Conservation (phyloP, 257 asterid genomes). For the Primulina tabacum region DNA sequence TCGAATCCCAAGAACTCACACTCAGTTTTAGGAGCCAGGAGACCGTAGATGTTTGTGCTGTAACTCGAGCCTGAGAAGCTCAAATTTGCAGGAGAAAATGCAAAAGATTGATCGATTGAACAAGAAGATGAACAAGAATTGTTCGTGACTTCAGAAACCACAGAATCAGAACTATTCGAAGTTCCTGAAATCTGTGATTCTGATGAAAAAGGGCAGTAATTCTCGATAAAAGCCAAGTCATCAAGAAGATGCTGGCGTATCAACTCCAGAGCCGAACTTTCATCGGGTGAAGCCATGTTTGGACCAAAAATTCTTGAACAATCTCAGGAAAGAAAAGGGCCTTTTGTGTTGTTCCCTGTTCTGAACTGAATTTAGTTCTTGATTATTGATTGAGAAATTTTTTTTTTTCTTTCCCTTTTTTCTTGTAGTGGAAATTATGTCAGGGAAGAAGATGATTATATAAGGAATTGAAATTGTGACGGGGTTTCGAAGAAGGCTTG, state of each 20-base stretch:
- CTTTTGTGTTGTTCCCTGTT: not conserved
- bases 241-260: conserved; percentile 75
- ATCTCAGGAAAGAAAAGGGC: not conserved
- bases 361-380: not conserved
- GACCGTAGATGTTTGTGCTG: conserved; percentile 1
- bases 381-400: not conserved
- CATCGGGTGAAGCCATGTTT: conserved; percentile 50
- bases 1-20: conserved; percentile 32
- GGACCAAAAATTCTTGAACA: not conserved
- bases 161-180: conserved; percentile 37
- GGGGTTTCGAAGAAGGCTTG: conserved; percentile 31
- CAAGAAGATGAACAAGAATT: conserved; percentile 11
- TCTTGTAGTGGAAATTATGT: conserved; percentile 41
- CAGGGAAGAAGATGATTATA: conserved; percentile 40
- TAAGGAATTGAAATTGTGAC: conserved; percentile 21
- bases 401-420: not conserved
- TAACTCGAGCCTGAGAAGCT: conserved; percentile 17
- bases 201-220: conserved; percentile 30
- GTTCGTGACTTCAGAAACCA: conserved; percentile 24
- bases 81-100: conserved; percentile 16
- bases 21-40: conserved; percentile 7
- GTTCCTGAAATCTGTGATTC: conserved; percentile 40
- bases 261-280: conserved; percentile 56
- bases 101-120: conserved; percentile 16
- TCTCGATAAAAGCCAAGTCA: conserved; percentile 50